Conservation (phyloP, 1,139 yeast genomes). For the Geotrichum klebahnii region DNA sequence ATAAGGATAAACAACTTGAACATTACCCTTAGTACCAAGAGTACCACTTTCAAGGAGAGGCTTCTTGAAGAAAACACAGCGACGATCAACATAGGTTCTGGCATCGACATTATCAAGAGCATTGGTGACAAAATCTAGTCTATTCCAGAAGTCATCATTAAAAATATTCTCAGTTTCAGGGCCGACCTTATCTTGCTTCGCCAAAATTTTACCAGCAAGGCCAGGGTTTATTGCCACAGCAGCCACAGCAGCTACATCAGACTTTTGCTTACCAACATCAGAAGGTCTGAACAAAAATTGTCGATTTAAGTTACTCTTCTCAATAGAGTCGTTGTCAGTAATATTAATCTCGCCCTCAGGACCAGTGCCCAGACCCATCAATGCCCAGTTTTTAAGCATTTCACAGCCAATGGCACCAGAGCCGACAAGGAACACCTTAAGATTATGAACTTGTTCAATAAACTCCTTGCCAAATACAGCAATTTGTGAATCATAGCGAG, state of each 20-base stretch:
- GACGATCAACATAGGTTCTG: constrained; percentile 93
- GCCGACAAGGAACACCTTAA: constrained; percentile 87
- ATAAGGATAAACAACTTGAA: constrained; percentile 91
- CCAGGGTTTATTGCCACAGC: constrained; percentile 83
- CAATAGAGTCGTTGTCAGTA: constrained; percentile 94
- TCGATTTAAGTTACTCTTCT: constrained; percentile 90
- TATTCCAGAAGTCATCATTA: constrained; percentile 80
- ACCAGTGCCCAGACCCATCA: constrained; percentile 93
- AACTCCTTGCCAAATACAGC: constrained; percentile 86
- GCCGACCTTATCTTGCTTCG: constrained; percentile 84
- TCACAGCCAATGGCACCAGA: constrained; percentile 99
- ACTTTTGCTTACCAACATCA: constrained; percentile 88
- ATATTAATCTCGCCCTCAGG: constrained; percentile 77
- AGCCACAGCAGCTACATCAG: constrained; percentile 86
- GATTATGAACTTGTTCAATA: constrained; percentile 68
- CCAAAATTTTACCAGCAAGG: constrained; percentile 67
- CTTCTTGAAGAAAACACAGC: constrained; percentile 89
- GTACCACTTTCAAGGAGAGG: constrained; percentile 95
- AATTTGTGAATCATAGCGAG: constrained; percentile 88
- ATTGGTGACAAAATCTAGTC: constrained; percentile 83
- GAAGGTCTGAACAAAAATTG: constrained; percentile 91
- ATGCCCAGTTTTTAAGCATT: constrained; percentile 96
- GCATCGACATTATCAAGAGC: constrained; percentile 98
- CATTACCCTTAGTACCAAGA: constrained; percentile 95
- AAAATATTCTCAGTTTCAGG: constrained; percentile 86